Conservation (phyloP, 73 alveolate species). For the Symbiodinium pilosum region DNA sequence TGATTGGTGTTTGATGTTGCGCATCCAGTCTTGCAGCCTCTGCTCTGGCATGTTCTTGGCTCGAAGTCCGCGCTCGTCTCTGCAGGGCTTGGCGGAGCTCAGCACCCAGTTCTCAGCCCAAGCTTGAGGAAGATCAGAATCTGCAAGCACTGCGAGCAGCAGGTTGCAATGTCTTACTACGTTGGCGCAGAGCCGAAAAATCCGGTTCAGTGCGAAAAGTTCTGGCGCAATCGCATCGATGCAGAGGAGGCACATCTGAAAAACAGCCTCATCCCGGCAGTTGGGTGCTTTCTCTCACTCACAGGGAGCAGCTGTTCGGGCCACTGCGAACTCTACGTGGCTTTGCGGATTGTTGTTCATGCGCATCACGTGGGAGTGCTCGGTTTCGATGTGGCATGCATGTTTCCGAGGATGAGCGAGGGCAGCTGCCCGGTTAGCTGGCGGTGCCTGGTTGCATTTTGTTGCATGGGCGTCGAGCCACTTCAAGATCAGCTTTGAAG, state of each 20-base stretch:
- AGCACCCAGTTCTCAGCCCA: background rate
- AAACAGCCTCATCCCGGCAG: background rate
- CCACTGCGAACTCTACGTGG: slow-evolving; percentile 53
- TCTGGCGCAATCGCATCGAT: slow-evolving; percentile 92
- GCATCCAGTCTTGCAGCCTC: no score
- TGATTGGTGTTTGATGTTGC: no score
- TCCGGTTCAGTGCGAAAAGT: slow-evolving; percentile 75
- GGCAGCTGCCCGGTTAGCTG: slow-evolving; percentile 2
- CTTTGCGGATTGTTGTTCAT: slow-evolving; percentile 9
- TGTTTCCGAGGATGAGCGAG: background rate
- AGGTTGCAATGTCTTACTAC: slow-evolving; percentile 63
- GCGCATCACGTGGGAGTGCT: no score
- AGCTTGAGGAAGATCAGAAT: background rate
- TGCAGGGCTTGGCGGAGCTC: background rate
- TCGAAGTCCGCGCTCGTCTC: background rate
- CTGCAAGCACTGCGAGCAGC: background rate
- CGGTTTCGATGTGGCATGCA: background rate
- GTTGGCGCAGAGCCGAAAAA: slow-evolving; percentile 93
- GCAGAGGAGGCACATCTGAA: slow-evolving; percentile 55
- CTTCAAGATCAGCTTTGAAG: no score
- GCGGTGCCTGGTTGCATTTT: slow-evolving; percentile 1
- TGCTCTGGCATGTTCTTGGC: no score
- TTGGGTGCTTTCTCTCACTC: background rate
- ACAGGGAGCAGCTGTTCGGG: slow-evolving; percentile 88
- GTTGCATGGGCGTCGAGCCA: no score